Evolutionary conservation across 202 grass and related monocot species (phyloP), one percentile per base, ranked within the genome.

Genomic region (Schoenoplectus tabernaemontani): DNA sequence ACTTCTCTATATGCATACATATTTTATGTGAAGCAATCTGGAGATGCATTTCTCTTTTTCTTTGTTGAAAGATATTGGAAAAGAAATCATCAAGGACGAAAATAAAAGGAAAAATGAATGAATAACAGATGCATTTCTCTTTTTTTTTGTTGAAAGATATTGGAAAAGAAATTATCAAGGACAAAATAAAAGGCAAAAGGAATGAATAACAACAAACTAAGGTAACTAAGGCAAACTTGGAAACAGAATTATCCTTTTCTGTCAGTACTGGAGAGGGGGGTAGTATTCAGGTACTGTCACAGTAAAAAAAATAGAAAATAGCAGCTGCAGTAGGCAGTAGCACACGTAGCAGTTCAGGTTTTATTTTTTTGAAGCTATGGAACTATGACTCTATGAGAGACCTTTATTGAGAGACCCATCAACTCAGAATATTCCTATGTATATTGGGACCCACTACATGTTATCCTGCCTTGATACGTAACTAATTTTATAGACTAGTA

Each of bases 381-480:
- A 2, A 4, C 34, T 5, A 78, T 7, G 6, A 39, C 37, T 39
- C 24, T 60, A 11, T 23, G 59, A 54, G 10, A 76, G 10, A 20
- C 28, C 32, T 58, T 77, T 56, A 61, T 41, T 60, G 41, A 64
- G 42, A 47, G 59, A 80, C 24, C 59, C 78, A 65, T 80, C 39
- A 80, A 65, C 59, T 80, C 59, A 65, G 43, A 30, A 80, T 80
- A 79, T 80, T 12, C 77, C 5, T 64, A 43, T 51, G 78, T 30
- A 4, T 12, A 23, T 80, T 80, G 41, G 78, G 78, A 60, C 57
- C 78, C 59, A 51, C 60, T 16, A 65, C 59, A 65, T 65, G 10
- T 36, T 38, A 50, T 39, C 76, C 2, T 7, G 5, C 33, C 22
- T 79, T 79, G 47, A 32, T 79, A 61, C 22, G 6, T 64, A 60